phyloP scores from a whole-genome alignment of 169 alveolate species.

The Plasmodium chabaudi region DNA sequence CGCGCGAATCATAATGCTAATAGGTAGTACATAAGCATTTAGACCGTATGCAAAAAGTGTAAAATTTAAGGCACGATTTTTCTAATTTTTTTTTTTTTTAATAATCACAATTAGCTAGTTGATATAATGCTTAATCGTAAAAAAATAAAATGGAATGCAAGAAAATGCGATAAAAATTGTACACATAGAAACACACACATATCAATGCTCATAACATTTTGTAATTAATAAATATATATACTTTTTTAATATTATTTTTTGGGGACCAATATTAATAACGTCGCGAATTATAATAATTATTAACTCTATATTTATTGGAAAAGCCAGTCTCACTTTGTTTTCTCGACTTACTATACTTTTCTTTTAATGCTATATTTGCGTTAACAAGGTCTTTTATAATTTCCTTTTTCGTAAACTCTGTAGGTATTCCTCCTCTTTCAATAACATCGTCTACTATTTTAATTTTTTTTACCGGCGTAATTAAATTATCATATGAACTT shows the following conservation, averaged over 20 bases:
- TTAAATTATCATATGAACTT: constrained; percentile 28
- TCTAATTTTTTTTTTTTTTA: too few species aligned
- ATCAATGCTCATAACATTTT: too few species aligned
- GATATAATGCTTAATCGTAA: too few species aligned
- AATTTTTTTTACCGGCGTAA: constrained; percentile 58
- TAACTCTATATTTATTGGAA: constrained; percentile 23
- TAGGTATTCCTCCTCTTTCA: constrained; percentile 67
- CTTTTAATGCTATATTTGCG: constrained; percentile 48
- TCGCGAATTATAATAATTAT: constrained; percentile 31
- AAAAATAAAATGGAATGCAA: too few species aligned
- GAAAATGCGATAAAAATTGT: too few species aligned
- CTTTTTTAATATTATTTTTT: not conserved
- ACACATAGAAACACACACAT: too few species aligned
- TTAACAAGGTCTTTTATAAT: constrained; percentile 55
- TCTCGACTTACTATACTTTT: constrained; percentile 27
- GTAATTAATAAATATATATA: too few species aligned
- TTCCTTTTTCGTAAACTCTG: constrained; percentile 32
- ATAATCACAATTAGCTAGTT: too few species aligned
- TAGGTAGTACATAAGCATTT: too few species aligned
- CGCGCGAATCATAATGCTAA: too few species aligned
- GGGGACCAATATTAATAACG: not conserved
- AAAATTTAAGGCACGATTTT: too few species aligned
- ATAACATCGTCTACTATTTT: constrained; percentile 25
- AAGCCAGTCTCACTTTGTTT: constrained; percentile 20
- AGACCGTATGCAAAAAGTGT: too few species aligned